Conservation (phyloP, 140 eudicot genomes). For the Bidens hawaiensis region DNA sequence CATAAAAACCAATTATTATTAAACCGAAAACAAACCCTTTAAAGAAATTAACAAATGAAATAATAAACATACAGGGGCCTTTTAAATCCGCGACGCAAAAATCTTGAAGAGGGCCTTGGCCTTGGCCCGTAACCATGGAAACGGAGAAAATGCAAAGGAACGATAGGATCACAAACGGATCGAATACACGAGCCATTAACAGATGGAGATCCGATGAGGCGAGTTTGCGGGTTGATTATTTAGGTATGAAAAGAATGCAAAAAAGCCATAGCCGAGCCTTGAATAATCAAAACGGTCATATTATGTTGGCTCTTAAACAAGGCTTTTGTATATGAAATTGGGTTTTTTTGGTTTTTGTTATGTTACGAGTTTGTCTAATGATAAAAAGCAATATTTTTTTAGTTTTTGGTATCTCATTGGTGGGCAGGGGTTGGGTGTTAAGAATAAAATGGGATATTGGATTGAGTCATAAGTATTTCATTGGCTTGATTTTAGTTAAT, state of each 20-base stretch:
- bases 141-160: constrained; percentile 4
- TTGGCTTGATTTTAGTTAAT: constrained; percentile 8
- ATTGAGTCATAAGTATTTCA: background rate
- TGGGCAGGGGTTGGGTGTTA: background rate
- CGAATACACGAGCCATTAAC: constrained; percentile 26
- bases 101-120: constrained; percentile 27
- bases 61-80: constrained; percentile 11
- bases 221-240: background rate
- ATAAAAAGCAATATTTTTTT: background rate
- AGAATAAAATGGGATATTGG: background rate
- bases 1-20: background rate
- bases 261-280: background rate
- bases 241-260: background rate
- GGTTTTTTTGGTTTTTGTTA: background rate
- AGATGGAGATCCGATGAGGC: background rate
- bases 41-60: background rate
- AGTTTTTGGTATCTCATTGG: no score
- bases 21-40: background rate
- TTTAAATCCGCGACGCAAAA: constrained; percentile 27
- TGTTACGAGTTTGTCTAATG: background rate
- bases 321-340: background rate
- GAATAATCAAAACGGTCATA: background rate
- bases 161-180: constrained; percentile 12
- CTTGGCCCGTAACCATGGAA: background rate
- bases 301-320: background rate